phyloP scores from a whole-genome alignment of 768 basidiomycete species.

The Phanerodontia chrysosporium region DNA sequence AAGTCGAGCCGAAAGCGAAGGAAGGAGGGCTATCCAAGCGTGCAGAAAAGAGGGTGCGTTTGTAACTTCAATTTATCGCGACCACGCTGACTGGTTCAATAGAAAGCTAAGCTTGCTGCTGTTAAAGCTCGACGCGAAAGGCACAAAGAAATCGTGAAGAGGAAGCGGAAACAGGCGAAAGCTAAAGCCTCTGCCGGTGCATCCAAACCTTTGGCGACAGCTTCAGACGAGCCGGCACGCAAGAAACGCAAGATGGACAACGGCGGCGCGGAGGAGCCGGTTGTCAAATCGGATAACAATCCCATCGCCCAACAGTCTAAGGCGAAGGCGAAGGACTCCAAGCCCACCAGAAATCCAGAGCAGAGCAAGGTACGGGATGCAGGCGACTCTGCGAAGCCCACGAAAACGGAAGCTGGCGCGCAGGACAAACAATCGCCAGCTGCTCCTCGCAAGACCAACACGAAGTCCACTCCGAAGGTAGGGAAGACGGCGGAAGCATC shows the following conservation, averaged over 20 bases:
- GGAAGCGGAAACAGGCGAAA: slow-evolving; percentile 21
- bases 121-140: slow-evolving; percentile 46
- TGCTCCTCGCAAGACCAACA: background rate
- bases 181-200: slow-evolving; percentile 1
- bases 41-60: slow-evolving; percentile 57
- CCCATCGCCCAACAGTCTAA: background rate
- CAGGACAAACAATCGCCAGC: no score
- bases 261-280: background rate
- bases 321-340: no score
- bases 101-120: slow-evolving; percentile 45
- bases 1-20: slow-evolving; percentile 4
- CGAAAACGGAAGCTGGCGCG: no score
- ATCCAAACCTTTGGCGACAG: background rate
- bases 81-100: background rate
- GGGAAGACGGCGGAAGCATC: no score
- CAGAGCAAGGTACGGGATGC: no score
- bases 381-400: no score
- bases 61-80: background rate
- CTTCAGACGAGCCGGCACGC: slow-evolving; percentile 1
- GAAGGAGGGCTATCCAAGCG: slow-evolving; percentile 45
- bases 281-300: background rate
- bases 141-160: slow-evolving; percentile 39
- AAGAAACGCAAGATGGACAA: slow-evolving; percentile 21
- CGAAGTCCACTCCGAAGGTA: background rate
- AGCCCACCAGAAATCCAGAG: no score